These are phyloP conservation scores for Tetradesmus lagerheimii DNA, from an alignment of 139 green algal genomes.

Conservation along the genomic window DNA sequence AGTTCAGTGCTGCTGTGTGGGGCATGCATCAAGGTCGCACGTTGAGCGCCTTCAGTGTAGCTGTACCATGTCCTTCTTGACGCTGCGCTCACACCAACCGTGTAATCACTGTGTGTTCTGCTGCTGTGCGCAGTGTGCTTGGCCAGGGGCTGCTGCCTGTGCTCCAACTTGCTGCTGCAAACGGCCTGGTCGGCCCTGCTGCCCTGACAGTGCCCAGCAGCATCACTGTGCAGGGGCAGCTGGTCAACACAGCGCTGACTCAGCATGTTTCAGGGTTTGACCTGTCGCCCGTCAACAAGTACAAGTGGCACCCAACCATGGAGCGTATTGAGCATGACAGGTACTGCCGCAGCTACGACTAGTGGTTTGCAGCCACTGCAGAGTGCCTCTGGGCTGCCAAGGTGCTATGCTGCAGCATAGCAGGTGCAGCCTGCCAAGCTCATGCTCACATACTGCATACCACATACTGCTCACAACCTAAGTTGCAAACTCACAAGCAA, in stretches of 20 bases:
- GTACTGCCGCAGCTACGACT: neutral
- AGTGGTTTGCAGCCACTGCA: neutral
- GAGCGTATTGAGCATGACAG: constrained; percentile 2
- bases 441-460: too few relatives aligned
- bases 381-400: too few relatives aligned
- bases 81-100: too few relatives aligned
- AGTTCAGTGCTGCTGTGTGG: too few relatives aligned
- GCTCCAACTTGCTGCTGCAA: neutral
- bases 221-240: neutral
- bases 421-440: too few relatives aligned
- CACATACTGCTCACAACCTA: too few relatives aligned
- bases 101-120: too few relatives aligned
- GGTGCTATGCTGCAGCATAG: too few relatives aligned
- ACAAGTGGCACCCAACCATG: constrained; percentile 76
- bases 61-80: too few relatives aligned
- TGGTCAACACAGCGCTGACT: neutral
- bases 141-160: constrained; percentile 1
- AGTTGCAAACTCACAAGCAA: too few relatives aligned
- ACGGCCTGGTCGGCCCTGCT: neutral
- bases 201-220: neutral
- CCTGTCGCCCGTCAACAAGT: constrained; percentile 72
- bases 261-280: constrained; percentile 72
- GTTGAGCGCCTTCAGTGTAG: too few relatives aligned
- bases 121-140: neutral
- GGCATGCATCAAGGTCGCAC: too few relatives aligned